These are phyloP conservation scores for Madurella mycetomatis DNA, from an alignment of 2,329 filamentous ascomycete species.

Conservation along the genomic window DNA sequence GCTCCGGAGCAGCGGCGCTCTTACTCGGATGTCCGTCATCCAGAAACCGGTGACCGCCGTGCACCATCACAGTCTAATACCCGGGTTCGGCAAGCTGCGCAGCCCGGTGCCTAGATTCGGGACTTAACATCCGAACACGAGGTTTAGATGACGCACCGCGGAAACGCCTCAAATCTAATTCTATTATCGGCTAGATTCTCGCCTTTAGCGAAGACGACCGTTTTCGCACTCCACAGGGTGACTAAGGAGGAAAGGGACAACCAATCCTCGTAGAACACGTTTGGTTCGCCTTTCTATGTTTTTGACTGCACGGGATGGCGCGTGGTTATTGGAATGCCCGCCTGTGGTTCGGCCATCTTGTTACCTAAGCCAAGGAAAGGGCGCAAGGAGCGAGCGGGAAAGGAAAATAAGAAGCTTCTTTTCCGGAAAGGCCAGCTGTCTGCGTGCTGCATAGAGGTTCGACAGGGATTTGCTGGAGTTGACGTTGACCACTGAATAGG, in stretches of 20 bases:
- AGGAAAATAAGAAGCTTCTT: too few relatives aligned
- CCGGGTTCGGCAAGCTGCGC: conserved; percentile 6
- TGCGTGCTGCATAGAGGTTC: too few relatives aligned
- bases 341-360: too few relatives aligned
- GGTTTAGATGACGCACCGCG: background rate
- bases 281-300: too few relatives aligned
- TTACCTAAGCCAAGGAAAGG: too few relatives aligned
- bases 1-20: conserved; percentile 5
- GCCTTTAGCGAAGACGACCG: background rate
- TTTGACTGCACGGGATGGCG: too few relatives aligned
- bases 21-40: conserved; percentile 7
- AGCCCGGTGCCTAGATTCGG: background rate
- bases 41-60: conserved; percentile 1
- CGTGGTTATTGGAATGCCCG: too few relatives aligned
- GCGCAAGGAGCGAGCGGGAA: too few relatives aligned
- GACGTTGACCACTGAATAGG: too few relatives aligned
- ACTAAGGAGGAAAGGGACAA: conserved; percentile 1
- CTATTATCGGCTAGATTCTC: conserved; percentile 12
- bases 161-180: conserved; percentile 6
- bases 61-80: background rate
- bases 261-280: too few relatives aligned
- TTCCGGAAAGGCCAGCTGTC: too few relatives aligned
- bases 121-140: background rate
- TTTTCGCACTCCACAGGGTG: background rate
- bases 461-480: too few relatives aligned